phyloP scores from a whole-genome alignment of 169 alveolate species.

The Cryptosporidium andersoni region DNA sequence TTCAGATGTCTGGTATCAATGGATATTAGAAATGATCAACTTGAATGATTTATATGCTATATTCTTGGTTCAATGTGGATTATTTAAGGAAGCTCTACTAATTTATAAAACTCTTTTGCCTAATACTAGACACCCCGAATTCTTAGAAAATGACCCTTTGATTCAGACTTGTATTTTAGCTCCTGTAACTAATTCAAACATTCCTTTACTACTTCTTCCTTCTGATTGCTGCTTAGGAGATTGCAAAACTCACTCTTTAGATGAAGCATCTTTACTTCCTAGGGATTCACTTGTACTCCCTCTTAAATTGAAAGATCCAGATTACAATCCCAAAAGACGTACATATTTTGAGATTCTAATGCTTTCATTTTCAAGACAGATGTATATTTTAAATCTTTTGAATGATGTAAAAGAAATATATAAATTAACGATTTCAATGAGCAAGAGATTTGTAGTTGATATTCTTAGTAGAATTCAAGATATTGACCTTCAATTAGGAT shows the following conservation, averaged over 20 bases:
- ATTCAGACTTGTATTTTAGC: conserved; percentile 32
- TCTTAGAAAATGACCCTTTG: conserved; percentile 14
- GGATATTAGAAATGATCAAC: conserved; percentile 56
- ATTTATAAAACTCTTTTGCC: conserved; percentile 34
- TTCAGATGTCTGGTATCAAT: conserved; percentile 65
- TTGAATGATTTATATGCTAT: conserved; percentile 24
- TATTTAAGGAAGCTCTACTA: conserved; percentile 25
- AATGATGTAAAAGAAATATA: conserved; percentile 18
- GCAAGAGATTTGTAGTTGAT: conserved; percentile 15
- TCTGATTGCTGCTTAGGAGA: conserved; percentile 65
- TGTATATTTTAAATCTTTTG: conserved; percentile 4
- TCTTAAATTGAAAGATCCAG: conserved; percentile 1
- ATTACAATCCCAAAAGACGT: neutral
- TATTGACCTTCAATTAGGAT: conserved; percentile 5
- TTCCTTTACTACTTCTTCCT: conserved; percentile 35
- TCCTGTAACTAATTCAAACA: conserved; percentile 7
- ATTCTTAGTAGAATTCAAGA: conserved; percentile 25
- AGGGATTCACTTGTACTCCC: conserved; percentile 31
- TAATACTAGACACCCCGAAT: neutral
- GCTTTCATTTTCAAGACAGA: conserved; percentile 30
- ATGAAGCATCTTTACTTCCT: conserved; percentile 9
- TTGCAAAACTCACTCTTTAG: conserved; percentile 37
- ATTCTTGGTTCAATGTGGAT: conserved; percentile 16
- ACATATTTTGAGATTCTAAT: conserved; percentile 54
- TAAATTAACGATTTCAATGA: neutral